Evolutionary conservation across 2,329 filamentous ascomycete species (phyloP).

Genomic region (Xylaria sp.): DNA sequence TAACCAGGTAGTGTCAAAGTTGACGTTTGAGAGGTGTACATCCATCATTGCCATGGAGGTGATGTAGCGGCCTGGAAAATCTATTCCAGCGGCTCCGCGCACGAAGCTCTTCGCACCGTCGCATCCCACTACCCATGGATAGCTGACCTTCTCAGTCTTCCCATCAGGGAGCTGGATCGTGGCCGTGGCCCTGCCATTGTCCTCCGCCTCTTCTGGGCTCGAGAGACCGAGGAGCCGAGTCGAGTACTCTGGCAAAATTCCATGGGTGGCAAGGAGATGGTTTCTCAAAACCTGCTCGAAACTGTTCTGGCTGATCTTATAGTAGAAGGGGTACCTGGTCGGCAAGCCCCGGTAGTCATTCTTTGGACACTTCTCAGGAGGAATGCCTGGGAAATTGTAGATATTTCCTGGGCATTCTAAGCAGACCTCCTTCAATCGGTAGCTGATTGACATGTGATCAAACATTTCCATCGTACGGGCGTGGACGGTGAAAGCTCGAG

Average conservation of each 20-base stretch:
- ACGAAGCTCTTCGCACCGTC: conserved; percentile 12
- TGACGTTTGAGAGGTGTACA: neutral
- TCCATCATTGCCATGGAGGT: conserved; percentile 17
- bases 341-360: conserved; percentile 6
- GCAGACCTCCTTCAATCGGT: conserved; percentile 15
- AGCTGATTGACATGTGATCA: conserved; percentile 11
- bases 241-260: conserved; percentile 2
- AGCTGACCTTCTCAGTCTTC: neutral
- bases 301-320: conserved; percentile 19
- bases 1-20: neutral
- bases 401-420: conserved; percentile 15
- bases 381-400: conserved; percentile 11
- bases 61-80: conserved; percentile 7
- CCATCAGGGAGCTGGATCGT: conserved; percentile 6
- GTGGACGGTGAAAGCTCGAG: conserved; percentile 7
- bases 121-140: conserved; percentile 16
- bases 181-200: neutral
- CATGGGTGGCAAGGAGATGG: conserved; percentile 11
- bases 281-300: conserved; percentile 15
- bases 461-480: conserved; percentile 21
- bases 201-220: neutral
- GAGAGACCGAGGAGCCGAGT: conserved; percentile 9
- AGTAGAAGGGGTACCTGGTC: conserved; percentile 17
- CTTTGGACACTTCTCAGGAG: conserved; percentile 8
- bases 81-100: conserved; percentile 8